A percentile compares a stretch with the other conserved stretches of the same genome.
Conservation (phyloP, 2,329 filamentous ascomycete species). For the Claviceps africana region DNA sequence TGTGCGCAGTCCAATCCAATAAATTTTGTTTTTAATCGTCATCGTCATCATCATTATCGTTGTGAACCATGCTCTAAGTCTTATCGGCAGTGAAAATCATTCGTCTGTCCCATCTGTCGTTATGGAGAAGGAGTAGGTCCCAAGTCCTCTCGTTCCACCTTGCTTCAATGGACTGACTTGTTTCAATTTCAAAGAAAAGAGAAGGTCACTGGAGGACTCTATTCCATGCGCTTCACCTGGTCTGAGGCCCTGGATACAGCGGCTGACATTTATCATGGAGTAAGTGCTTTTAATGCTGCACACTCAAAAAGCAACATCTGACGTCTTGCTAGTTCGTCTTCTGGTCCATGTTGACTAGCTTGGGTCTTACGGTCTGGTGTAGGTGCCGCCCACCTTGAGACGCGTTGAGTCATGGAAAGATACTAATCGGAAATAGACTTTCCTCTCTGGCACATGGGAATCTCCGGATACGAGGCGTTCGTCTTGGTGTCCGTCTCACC, state of each 20-base stretch:
- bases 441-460: constrained; percentile 97
- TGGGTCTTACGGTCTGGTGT: constrained; percentile 90
- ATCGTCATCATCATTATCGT: not conserved
- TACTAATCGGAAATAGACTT: constrained; percentile 46
- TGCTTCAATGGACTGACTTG: not conserved
- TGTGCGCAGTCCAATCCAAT: constrained; percentile 22
- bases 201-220: constrained; percentile 55
- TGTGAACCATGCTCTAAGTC: constrained; percentile 25
- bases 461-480: constrained; percentile 86
- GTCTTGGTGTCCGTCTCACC: constrained; percentile 78
- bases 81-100: constrained; percentile 30
- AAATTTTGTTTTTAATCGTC: constrained; percentile 12
- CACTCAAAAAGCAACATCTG: constrained; percentile 4
- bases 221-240: constrained; percentile 60
- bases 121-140: constrained; percentile 65
- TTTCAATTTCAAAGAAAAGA: constrained; percentile 45
- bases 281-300: constrained; percentile 28
- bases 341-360: constrained; percentile 84
- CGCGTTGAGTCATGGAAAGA: not conserved
- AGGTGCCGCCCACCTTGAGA: constrained; percentile 26
- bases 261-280: constrained; percentile 84
- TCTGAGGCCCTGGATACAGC: constrained; percentile 62
- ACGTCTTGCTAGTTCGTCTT: constrained; percentile 58
- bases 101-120: constrained; percentile 34
- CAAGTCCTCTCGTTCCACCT: not conserved